Base-by-base conservation (phyloP, 305 asterid genomes). In the Fraxinus albicans region DNA sequence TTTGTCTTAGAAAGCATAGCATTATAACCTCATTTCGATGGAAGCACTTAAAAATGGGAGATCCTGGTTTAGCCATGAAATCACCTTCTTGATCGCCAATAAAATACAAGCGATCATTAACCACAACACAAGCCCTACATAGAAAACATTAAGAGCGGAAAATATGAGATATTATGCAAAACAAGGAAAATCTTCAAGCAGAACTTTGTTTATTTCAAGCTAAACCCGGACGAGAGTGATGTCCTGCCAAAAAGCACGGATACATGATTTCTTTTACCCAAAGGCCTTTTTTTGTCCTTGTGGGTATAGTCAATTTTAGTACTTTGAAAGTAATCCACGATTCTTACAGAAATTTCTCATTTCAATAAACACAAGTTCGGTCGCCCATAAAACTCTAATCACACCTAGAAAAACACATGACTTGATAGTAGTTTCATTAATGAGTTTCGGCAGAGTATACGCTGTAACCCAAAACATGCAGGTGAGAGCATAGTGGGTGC, bases 21-120 rank as follows among this genome's bases (percentile, higher is more conserved):
- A 76, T 42, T n/a, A 80, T 77, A 90, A 96, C 99, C 98, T 25
- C 27, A 25, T 90, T 89, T 82, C 99, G 85, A 29, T 97, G 97
- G 38, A 98, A 94, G 90, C 98, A 96, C 87, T 96, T 96, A 85
- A 96, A 94, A 79, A 96, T 93, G 44, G 99, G 99, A 72, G 99
- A 94, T 87, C 98, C 98, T 60, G 98, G 99, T 89, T 96, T 96
- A 40, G 99, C 98, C 99, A 93, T 93, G 90, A 96, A 96, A 89
- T 96, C 99, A 73, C 98, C 98, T 87, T 96, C 99, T 92, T 96
- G 98, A 79, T 98, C 98, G 81, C 98, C 99, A 75, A 94, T 83
- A 85, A 89, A 88, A 88, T 94, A 96, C 84, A 96, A 84, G 6
- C 82, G 89, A 85, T 94, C 98, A 86, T 93, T 82, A 84, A 87